Conservation (phyloP, 768 basidiomycete species). For the Hypholoma sublateritium region DNA sequence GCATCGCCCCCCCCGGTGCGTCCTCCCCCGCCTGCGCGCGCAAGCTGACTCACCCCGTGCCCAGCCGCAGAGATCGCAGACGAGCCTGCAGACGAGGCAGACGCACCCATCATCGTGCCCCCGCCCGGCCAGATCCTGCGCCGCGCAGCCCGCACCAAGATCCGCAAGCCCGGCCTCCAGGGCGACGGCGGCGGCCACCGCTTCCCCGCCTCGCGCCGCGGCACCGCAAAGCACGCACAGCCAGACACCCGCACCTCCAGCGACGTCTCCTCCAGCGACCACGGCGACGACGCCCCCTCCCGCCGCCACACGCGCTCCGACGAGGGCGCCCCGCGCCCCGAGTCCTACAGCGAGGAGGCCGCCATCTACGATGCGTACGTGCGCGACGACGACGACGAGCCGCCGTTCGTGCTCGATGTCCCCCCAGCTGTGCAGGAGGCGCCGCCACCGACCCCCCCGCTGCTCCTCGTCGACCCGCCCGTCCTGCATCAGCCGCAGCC, state of each 20-base stretch:
- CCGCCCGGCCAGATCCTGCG: conserved; percentile 88
- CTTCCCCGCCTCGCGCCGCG: conserved; percentile 54
- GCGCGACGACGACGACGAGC: conserved; percentile 53
- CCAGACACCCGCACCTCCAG: conserved; percentile 64
- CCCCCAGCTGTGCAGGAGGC: neutral
- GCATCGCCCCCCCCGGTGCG: conserved; percentile 83
- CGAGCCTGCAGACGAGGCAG: conserved; percentile 73
- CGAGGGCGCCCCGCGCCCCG: conserved; percentile 49
- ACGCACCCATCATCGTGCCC: conserved; percentile 89
- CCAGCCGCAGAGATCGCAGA: conserved; percentile 70
- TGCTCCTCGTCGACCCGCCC: conserved; percentile 22
- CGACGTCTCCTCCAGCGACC: conserved; percentile 72
- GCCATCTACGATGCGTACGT: conserved; percentile 86
- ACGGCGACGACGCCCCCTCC: conserved; percentile 45
- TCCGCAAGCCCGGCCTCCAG: conserved; percentile 78
- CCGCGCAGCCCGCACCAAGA: conserved; percentile 91
- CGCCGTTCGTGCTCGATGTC: neutral
- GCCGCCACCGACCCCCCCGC: neutral
- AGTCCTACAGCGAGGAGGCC: conserved; percentile 79
- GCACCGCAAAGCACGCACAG: conserved; percentile 34
- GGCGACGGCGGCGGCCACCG: conserved; percentile 85
- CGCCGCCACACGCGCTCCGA: conserved; percentile 47
- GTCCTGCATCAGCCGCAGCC: conserved; percentile 70
- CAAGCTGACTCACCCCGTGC: conserved; percentile 8
- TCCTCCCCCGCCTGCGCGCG: conserved; percentile 17